Evolutionary conservation across 2,329 filamentous ascomycete species (phyloP).

Genomic region (Epichloe sp.): DNA sequence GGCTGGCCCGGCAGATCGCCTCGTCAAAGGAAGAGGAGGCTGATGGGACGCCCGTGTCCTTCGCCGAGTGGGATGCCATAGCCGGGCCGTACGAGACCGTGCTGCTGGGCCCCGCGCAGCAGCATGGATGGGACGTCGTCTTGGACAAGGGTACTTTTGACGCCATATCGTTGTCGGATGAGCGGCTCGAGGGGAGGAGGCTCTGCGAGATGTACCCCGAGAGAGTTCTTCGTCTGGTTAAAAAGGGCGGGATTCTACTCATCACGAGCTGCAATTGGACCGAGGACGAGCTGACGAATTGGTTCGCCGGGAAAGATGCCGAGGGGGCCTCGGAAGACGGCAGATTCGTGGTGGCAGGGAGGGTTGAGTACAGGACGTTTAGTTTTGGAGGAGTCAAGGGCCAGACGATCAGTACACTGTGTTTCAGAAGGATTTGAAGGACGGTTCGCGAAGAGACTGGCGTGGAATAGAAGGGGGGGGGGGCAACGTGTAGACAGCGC

Average conservation of each 20-base stretch:
- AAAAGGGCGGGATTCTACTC: constrained; percentile 58
- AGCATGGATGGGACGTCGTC: constrained; percentile 67
- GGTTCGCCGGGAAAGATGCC: constrained; percentile 47
- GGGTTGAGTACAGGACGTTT: constrained; percentile 73
- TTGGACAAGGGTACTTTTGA: constrained; percentile 99
- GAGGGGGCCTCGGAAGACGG: constrained; percentile 1
- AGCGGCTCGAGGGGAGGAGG: constrained; percentile 40
- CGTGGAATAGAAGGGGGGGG: not conserved
- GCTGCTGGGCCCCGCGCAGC: constrained; percentile 14
- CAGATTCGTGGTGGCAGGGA: constrained; percentile 48
- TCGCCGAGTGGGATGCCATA: constrained; percentile 52
- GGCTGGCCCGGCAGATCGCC: constrained; percentile 57
- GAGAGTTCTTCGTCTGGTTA: constrained; percentile 55
- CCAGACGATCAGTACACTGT: constrained; percentile 77
- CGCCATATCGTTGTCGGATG: constrained; percentile 66
- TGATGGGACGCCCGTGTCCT: constrained; percentile 22
- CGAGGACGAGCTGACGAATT: constrained; percentile 65
- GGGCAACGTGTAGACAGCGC: not conserved
- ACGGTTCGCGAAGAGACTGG: too few species aligned
- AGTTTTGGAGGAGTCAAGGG: constrained; percentile 81
- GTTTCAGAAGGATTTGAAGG: constrained; percentile 45
- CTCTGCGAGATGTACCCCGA: constrained; percentile 64
- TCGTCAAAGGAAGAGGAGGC: constrained; percentile 9
- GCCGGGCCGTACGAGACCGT: constrained; percentile 24
- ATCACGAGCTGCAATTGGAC: constrained; percentile 99